phyloP scores from a whole-genome alignment of 2,329 filamentous ascomycete species.

The Diaporthe australafricana region DNA sequence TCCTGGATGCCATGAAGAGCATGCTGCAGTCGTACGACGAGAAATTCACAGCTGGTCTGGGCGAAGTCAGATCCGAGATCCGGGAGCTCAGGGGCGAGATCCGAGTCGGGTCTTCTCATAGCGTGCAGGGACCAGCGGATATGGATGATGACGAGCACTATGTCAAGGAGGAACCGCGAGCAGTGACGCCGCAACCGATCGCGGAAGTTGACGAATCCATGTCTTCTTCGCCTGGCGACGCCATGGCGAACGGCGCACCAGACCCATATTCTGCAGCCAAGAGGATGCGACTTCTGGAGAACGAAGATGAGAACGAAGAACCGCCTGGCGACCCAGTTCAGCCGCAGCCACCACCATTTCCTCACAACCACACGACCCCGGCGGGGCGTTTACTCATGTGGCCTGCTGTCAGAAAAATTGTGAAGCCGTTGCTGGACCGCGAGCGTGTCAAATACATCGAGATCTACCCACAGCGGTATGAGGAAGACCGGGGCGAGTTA shows the following conservation, averaged over 20 bases:
- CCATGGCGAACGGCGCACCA: constrained; percentile 24
- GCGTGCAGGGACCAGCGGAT: constrained; percentile 4
- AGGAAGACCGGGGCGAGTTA: constrained; percentile 79
- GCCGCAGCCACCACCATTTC: constrained; percentile 76
- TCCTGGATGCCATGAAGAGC: constrained; percentile 64
- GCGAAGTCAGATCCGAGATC: constrained; percentile 43
- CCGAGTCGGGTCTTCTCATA: constrained; percentile 25
- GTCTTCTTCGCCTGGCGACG: constrained; percentile 28
- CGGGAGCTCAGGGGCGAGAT: constrained; percentile 37
- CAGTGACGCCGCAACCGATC: constrained; percentile 24
- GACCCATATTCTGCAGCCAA: constrained; percentile 39
- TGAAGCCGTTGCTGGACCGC: constrained; percentile 60
- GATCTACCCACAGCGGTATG: constrained; percentile 81
- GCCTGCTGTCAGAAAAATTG: constrained; percentile 75
- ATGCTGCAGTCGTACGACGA: constrained; percentile 47
- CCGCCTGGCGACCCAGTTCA: constrained; percentile 52
- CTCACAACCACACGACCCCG: constrained; percentile 89
- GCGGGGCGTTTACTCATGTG: constrained; percentile 84
- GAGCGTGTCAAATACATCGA: constrained; percentile 68
- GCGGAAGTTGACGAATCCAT: constrained; percentile 22
- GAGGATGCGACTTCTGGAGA: constrained; percentile 48
- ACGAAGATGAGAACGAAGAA: constrained; percentile 44
- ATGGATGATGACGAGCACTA: neutral
- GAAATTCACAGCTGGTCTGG: constrained; percentile 47
- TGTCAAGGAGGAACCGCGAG: constrained; percentile 11